Evolutionary conservation across 306 rosid species (phyloP).

Genomic region (Cicer arietinum): DNA sequence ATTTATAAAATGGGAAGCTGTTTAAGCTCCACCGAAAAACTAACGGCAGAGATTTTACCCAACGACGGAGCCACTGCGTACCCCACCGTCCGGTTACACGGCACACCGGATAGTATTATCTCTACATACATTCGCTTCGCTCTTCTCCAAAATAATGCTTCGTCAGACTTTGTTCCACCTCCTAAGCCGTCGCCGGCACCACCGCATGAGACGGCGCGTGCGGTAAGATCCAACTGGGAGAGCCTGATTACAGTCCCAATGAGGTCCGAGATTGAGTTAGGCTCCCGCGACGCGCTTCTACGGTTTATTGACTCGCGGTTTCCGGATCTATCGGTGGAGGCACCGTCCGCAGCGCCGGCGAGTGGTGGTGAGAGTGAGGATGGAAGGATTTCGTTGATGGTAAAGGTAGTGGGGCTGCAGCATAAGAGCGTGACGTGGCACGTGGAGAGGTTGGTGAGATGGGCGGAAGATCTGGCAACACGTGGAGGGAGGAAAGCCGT

Average conservation of each 20-base stretch:
- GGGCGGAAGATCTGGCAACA: conserved; percentile 69
- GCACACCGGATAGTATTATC: conserved; percentile 55
- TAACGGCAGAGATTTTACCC: conserved; percentile 77
- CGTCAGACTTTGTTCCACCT: background rate
- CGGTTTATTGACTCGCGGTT: conserved; percentile 62
- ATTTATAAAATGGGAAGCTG: conserved; percentile 64
- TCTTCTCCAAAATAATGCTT: conserved; percentile 51
- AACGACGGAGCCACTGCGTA: conserved; percentile 49
- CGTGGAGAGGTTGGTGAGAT: conserved; percentile 68
- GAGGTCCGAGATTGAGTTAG: conserved; percentile 56
- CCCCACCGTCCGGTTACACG: conserved; percentile 61
- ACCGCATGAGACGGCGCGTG: background rate
- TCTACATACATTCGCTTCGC: conserved; percentile 69
- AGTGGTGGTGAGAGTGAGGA: conserved; percentile 31
- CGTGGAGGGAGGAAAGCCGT: conserved; percentile 67
- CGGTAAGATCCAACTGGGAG: conserved; percentile 29
- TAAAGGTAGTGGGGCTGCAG: conserved; percentile 64
- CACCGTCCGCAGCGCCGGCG: conserved; percentile 41
- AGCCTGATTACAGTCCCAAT: conserved; percentile 46
- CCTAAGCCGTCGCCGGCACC: background rate
- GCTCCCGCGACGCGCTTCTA: conserved; percentile 61
- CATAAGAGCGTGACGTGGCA: conserved; percentile 79
- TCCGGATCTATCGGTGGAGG: conserved; percentile 38
- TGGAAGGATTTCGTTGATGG: conserved; percentile 51
- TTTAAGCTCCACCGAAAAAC: conserved; percentile 48